Conservation (phyloP, 176 grass and related monocot genomes). For the Urochloa ruziziensis region DNA sequence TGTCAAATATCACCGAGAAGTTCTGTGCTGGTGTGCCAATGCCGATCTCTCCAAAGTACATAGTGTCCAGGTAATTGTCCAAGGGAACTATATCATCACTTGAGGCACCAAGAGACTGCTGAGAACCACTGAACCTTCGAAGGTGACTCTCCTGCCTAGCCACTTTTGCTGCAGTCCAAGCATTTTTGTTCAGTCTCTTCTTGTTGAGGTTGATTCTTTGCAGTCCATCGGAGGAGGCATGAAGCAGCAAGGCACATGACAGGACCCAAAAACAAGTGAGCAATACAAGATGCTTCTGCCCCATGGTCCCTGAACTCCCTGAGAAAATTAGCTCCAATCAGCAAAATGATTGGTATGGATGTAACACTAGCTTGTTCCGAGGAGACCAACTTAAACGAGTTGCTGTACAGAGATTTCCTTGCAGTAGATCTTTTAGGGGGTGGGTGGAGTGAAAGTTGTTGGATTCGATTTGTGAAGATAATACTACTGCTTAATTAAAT, state of each 20-base stretch:
- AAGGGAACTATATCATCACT: conserved; percentile 61
- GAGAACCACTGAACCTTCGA: conserved; percentile 24
- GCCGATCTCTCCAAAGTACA: conserved; percentile 75
- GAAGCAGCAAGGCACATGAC: conserved; percentile 40
- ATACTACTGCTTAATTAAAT: background rate
- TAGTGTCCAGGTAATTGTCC: conserved; percentile 80
- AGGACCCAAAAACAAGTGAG: conserved; percentile 56
- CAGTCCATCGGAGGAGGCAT: conserved; percentile 56
- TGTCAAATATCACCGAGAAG: conserved; percentile 80
- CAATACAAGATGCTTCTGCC: conserved; percentile 40
- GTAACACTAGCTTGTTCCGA: background rate
- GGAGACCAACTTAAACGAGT: background rate
- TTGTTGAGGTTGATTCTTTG: conserved; percentile 69
- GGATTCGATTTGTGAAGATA: background rate
- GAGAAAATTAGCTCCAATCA: conserved; percentile 15
- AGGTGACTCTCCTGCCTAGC: conserved; percentile 35
- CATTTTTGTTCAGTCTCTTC: conserved; percentile 54
- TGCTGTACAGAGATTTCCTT: background rate
- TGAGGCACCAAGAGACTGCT: conserved; percentile 23
- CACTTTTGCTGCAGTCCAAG: conserved; percentile 45
- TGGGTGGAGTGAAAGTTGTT: background rate
- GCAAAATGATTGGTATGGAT: background rate
- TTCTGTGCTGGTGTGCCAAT: conserved; percentile 71
- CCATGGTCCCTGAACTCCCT: conserved; percentile 42
- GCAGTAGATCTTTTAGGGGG: background rate